Conservation (phyloP, 2,329 filamentous ascomycete genomes). For the Fusarium bulbicola region DNA sequence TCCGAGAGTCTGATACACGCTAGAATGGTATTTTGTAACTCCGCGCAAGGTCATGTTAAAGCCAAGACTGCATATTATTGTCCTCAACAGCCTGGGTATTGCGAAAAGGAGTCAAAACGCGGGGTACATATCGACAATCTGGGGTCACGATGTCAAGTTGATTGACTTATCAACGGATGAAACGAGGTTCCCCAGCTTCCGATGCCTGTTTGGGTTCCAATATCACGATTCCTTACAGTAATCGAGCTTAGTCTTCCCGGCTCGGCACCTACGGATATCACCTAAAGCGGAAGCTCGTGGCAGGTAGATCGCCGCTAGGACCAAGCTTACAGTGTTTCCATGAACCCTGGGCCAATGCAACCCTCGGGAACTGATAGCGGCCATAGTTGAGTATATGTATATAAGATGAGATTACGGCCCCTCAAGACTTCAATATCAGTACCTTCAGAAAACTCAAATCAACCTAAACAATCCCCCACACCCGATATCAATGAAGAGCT, state of each 20-base stretch:
- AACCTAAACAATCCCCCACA: too few species aligned
- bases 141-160: background rate
- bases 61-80: background rate
- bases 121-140: background rate
- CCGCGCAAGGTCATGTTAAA: background rate
- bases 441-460: background rate
- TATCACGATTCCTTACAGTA: too few species aligned
- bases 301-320: background rate
- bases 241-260: background rate
- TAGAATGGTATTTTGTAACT: background rate
- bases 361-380: rapidly evolving
- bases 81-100: background rate
- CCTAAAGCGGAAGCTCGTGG: background rate
- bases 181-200: background rate
- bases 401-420: background rate
- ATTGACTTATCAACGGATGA: rapidly evolving
- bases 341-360: background rate
- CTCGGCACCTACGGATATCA: rapidly evolving
- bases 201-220: background rate
- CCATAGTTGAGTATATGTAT: background rate
- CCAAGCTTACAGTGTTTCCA: background rate
- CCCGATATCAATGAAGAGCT: background rate
- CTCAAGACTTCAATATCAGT: rapidly evolving
- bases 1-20: background rate
- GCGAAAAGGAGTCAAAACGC: background rate